Evolutionary conservation across 257 asterid species (phyloP).

Genomic region (Salvia hispanica): DNA sequence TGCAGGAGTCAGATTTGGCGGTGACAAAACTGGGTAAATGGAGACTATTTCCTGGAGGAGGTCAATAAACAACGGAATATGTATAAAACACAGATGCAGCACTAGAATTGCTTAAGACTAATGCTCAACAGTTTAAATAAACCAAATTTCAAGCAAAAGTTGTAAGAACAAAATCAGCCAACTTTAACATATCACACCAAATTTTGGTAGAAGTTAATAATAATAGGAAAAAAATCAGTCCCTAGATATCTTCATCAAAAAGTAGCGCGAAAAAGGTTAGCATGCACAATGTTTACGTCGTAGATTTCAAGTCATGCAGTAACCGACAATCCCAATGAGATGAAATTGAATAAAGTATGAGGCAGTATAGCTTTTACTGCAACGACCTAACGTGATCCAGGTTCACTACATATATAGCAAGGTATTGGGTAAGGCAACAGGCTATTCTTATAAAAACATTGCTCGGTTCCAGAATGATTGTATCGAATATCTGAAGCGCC

Average conservation of each 20-base stretch:
- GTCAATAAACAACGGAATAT: constrained; percentile 13
- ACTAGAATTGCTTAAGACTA: constrained; percentile 8
- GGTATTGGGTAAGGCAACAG: neutral
- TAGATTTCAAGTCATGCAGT: constrained; percentile 14
- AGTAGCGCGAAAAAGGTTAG: neutral
- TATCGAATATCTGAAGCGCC: neutral
- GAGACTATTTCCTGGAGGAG: constrained; percentile 85
- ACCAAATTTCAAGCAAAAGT: constrained; percentile 13
- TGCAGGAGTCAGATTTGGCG: constrained; percentile 88
- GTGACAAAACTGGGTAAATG: constrained; percentile 91
- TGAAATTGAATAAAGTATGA: constrained; percentile 6
- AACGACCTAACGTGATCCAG: constrained; percentile 12
- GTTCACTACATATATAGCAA: constrained; percentile 14
- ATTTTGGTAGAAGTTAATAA: neutral
- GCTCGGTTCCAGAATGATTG: no score
- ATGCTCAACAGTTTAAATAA: constrained; percentile 22
- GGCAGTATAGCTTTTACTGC: constrained; percentile 1
- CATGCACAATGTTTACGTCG: constrained; percentile 18
- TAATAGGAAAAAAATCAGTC: neutral
- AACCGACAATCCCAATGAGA: neutral
- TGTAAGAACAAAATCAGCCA: no score
- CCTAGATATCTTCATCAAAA: neutral
- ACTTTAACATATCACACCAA: no score
- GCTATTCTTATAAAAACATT: neutral
- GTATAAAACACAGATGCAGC: constrained; percentile 10